A percentile compares a stretch with the other conserved stretches of the same genome.
These are phyloP conservation scores for Boletus reticuloceps DNA, from an alignment of 768 basidiomycete species.

Conservation along the genomic window DNA sequence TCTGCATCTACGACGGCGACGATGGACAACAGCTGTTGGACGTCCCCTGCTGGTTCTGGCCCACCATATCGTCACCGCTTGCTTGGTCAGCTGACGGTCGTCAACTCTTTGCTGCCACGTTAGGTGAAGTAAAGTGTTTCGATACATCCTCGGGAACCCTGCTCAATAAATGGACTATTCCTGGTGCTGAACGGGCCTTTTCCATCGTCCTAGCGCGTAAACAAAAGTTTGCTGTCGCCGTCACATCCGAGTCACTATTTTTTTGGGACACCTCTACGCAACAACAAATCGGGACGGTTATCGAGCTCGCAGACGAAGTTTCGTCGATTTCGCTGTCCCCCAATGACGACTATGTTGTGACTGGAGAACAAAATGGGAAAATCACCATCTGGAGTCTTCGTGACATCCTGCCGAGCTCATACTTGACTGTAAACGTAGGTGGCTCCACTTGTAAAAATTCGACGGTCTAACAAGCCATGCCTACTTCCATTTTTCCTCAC, in stretches of 20 bases:
- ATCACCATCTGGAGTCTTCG: neutral
- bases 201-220: too few species aligned
- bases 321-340: neutral
- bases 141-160: neutral
- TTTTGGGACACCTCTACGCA: neutral
- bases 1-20: neutral
- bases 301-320: neutral
- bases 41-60: neutral
- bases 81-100: neutral
- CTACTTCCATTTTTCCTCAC: too few species aligned
- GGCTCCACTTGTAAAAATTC: too few species aligned
- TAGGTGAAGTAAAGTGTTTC: neutral
- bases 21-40: neutral
- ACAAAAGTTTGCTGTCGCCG: too few species aligned
- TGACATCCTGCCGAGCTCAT: neutral
- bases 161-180: too few species aligned
- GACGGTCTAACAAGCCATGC: neutral
- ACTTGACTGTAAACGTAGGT: neutral
- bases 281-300: neutral
- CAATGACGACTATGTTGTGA: neutral
- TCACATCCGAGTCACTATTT: neutral
- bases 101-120: neutral
- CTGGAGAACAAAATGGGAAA: neutral
- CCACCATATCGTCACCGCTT: neutral
- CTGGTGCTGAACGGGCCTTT: too few species aligned